Base-by-base conservation (phyloP, 768 basidiomycete species). In the Leccinum longicurvipes region DNA sequence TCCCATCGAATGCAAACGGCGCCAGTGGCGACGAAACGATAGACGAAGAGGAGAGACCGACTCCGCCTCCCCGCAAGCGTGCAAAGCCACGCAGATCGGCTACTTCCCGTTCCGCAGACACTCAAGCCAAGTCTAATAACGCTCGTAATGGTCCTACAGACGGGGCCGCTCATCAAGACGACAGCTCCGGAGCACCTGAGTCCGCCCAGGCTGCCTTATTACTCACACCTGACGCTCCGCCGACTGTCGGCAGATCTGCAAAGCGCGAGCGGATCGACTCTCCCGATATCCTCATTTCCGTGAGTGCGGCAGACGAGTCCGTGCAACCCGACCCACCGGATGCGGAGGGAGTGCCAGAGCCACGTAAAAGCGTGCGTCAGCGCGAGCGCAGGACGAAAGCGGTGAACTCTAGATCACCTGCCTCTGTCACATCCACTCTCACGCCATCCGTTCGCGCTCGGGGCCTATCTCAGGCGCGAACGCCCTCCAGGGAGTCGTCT, bases 11-110 rank as follows among this genome's bases (percentile, higher is more conserved):
- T 9, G 24, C 52, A 19, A 24, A 76, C 55, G 47, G 80, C 36
- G 46, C 76, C 74, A 57, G 77, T 55, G 51, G 78, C 31, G 47
- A 76, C 66, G 63, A 72, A 21, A 62, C 67, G 1, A 57, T 48
- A 5, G 71, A 72, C 44, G 70, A 71, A 21, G 69, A 71, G 3
- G 69, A 72, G 19, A 56, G 54, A 42, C n/a, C 55, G 3, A 53
- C 63, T 3, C 71, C 69, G 32, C 71, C 69, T 21, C 66, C 68
- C 2, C 70, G 67, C 56, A 71, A 71, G 55, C 70, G 70, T 42
- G 56, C 63, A 42, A 65, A 42, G 53, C 64, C 71, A 1, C 71
- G 70, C 52, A 69, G 57, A 54, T 63, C 63, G 2, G 48, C 52
- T 19, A 28, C 59, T 12, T 29, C 59, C 27, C 60, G 58, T 21